These are phyloP conservation scores for Suillus alpinus DNA, from an alignment of 768 basidiomycete species.

Conservation along the genomic window DNA sequence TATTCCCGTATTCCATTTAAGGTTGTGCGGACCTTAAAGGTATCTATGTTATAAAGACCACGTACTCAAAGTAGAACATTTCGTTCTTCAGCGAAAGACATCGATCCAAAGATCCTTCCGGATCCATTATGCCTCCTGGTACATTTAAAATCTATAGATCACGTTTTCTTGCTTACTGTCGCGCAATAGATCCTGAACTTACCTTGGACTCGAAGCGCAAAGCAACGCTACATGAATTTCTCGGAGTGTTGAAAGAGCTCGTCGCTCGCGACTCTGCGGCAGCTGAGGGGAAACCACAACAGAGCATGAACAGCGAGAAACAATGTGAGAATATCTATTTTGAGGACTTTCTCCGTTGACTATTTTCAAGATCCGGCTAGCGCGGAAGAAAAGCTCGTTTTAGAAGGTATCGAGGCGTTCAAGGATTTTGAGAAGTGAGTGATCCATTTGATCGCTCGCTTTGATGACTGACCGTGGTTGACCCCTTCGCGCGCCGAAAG, in stretches of 20 bases:
- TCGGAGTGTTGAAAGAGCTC: not conserved
- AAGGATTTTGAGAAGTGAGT: conserved; percentile 46
- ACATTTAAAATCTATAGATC: not conserved
- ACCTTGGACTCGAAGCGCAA: not conserved
- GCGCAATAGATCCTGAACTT: not conserved
- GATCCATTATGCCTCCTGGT: not conserved
- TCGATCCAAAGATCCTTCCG: not conserved
- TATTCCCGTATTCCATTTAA: conserved; percentile 3
- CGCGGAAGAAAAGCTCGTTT: conserved; percentile 48
- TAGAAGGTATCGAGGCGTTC: conserved; percentile 49
- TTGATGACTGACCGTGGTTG: conserved; percentile 5
- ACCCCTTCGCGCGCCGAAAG: conserved; percentile 16
- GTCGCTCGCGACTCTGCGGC: not conserved
- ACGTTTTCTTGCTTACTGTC: not conserved
- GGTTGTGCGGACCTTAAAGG: conserved; percentile 3
- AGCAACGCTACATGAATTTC: not conserved
- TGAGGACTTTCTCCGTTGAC: conserved; percentile 2
- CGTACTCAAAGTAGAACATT: conserved; percentile 18
- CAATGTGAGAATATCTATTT: not conserved
- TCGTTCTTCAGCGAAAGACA: not conserved
- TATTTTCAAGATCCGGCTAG: conserved; percentile 30
- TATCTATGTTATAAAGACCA: not conserved
- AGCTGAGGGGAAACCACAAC: not conserved
- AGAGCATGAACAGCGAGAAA: not conserved
- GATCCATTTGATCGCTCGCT: not conserved